phyloP scores from a whole-genome alignment of 129 eudicot species.

The Silybum marianum region DNA sequence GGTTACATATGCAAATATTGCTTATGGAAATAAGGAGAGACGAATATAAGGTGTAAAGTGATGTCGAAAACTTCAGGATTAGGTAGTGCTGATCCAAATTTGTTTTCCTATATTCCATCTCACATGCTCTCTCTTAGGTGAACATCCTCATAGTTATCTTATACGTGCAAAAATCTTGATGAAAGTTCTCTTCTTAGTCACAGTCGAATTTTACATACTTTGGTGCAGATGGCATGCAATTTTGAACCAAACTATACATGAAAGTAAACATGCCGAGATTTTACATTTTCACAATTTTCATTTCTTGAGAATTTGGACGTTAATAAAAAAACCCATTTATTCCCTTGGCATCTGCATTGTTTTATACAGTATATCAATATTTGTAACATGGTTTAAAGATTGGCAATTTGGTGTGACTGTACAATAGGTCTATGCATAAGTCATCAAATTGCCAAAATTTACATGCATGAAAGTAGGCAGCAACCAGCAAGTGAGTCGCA shows the following conservation, averaged over 20 bases:
- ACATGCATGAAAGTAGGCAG: neutral
- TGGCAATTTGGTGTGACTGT: no score
- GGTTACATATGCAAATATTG: neutral
- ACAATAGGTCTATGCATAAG: neutral
- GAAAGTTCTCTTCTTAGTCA: neutral
- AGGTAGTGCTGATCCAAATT: neutral
- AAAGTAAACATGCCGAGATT: neutral
- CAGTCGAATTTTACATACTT: neutral
- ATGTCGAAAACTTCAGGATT: neutral
- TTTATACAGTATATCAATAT: neutral
- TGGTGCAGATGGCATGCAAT: neutral
- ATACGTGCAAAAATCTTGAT: neutral
- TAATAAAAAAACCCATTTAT: neutral
- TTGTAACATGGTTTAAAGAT: no score
- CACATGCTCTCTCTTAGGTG: neutral
- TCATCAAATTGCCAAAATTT: neutral
- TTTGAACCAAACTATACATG: neutral
- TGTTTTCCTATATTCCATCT: neutral
- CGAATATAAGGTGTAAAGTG: neutral
- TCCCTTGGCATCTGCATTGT: neutral
- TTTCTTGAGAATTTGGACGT: neutral
- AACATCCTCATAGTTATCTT: neutral
- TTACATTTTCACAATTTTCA: neutral
- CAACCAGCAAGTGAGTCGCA: neutral
- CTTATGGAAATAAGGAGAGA: neutral